phyloP scores from a whole-genome alignment of 345 rosid species.

The Brassica cretica region DNA sequence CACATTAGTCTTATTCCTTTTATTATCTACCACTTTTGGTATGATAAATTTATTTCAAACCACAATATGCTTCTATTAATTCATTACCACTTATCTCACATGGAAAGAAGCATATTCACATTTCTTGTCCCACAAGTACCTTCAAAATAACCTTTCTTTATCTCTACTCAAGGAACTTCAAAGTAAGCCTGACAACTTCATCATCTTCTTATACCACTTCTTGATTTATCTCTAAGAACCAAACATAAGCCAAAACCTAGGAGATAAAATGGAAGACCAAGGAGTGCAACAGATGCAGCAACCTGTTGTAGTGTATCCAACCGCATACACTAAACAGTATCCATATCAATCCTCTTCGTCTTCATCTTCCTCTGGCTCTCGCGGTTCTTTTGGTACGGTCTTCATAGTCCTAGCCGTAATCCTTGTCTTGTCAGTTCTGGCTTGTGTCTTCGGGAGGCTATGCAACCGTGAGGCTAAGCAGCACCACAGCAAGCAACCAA shows the following conservation, averaged over 20 bases:
- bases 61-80: constrained; percentile 19
- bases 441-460: constrained; percentile 48
- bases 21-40: constrained; percentile 37
- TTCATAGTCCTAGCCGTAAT: constrained; percentile 50
- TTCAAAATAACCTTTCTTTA: constrained; percentile 35
- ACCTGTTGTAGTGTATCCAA: constrained; percentile 57
- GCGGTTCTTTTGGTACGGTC: constrained; percentile 70
- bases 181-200: constrained; percentile 3
- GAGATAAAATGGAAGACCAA: constrained; percentile 37
- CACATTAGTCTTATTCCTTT: constrained; percentile 30
- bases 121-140: constrained; percentile 40
- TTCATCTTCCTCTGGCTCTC: constrained; percentile 44
- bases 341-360: constrained; percentile 42
- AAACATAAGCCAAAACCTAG: constrained; percentile 6
- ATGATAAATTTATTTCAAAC: constrained; percentile 1
- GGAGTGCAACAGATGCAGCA: constrained; percentile 45
- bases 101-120: constrained; percentile 35
- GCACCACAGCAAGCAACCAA: constrained; percentile 2
- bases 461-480: constrained; percentile 41
- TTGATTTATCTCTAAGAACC: constrained; percentile 18
- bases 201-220: constrained; percentile 18
- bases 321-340: constrained; percentile 44
- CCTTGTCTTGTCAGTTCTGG: constrained; percentile 44
- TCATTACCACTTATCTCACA: constrained; percentile 33
- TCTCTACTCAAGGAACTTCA: constrained; percentile 43